phyloP scores from a whole-genome alignment of 257 asterid genomes.

The Lycium ferocissimum region DNA sequence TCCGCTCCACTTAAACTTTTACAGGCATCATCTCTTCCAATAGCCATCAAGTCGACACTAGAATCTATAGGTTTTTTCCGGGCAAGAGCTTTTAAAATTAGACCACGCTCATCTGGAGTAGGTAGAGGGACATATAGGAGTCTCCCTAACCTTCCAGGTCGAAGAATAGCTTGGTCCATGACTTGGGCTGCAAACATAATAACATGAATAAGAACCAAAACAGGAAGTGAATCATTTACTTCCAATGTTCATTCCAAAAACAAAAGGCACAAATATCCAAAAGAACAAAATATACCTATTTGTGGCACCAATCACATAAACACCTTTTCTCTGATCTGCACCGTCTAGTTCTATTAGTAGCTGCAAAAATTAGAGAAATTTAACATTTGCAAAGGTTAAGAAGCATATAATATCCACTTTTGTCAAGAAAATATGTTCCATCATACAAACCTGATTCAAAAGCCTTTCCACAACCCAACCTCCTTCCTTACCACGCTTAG shows the following conservation, averaged over 20 bases:
- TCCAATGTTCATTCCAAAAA: not conserved
- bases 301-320: slow-evolving; percentile 89
- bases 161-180: slow-evolving; percentile 80
- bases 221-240: not conserved
- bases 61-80: slow-evolving; percentile 68
- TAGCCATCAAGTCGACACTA: slow-evolving; percentile 66
- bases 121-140: slow-evolving; percentile 85
- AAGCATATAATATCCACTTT: not conserved
- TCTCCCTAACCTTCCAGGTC: slow-evolving; percentile 88
- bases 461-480: slow-evolving; percentile 81
- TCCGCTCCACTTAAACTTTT: slow-evolving; percentile 87
- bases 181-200: slow-evolving; percentile 65
- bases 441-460: slow-evolving; percentile 63
- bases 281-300: slow-evolving; percentile 60
- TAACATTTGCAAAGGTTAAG: not conserved
- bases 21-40: slow-evolving; percentile 63
- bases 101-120: slow-evolving; percentile 78
- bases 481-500: slow-evolving; percentile 79
- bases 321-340: slow-evolving; percentile 72
- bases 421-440: not conserved
- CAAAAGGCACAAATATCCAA: slow-evolving; percentile 9
- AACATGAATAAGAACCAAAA: slow-evolving; percentile 30
- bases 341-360: slow-evolving; percentile 87
- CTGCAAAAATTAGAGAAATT: slow-evolving; percentile 52
- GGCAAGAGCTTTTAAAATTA: slow-evolving; percentile 74